These are phyloP conservation scores for Eucalyptus coolabah DNA, from an alignment of 345 rosid genomes.

Conservation along the genomic window DNA sequence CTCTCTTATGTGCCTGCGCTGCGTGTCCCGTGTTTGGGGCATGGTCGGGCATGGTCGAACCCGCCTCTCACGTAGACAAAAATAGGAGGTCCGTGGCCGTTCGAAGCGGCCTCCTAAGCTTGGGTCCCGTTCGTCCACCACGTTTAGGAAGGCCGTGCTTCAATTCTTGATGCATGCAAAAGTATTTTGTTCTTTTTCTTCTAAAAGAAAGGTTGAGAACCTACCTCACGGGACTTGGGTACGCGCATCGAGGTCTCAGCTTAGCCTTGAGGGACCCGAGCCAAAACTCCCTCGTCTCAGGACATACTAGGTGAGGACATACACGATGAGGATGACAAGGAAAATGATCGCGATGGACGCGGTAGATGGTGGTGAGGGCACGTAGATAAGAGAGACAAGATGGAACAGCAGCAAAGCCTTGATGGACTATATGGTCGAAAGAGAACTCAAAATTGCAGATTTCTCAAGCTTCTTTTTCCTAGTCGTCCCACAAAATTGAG, in stretches of 20 bases:
- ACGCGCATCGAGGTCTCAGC: no score
- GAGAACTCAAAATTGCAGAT: neutral
- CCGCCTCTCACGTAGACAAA: neutral
- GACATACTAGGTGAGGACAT: neutral
- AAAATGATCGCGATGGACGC: accelerated
- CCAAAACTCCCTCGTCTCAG: accelerated
- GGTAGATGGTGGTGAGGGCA: neutral
- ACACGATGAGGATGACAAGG: neutral
- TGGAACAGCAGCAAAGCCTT: neutral
- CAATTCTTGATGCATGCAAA: no score
- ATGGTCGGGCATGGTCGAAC: neutral
- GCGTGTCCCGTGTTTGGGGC: neutral
- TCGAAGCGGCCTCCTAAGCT: neutral
- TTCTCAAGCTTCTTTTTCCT: neutral
- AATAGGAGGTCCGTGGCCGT: neutral
- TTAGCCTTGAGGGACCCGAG: no score
- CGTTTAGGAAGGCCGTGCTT: neutral
- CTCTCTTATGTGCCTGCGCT: neutral
- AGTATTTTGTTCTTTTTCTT: no score
- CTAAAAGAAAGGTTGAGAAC: no score
- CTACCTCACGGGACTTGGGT: no score
- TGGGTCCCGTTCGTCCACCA: neutral
- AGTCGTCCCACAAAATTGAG: neutral
- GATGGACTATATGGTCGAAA: neutral
- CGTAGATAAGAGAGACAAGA: neutral